Evolutionary conservation across 129 eudicot species (phyloP).

Genomic region (Chrysanthemum lavandulifolium): DNA sequence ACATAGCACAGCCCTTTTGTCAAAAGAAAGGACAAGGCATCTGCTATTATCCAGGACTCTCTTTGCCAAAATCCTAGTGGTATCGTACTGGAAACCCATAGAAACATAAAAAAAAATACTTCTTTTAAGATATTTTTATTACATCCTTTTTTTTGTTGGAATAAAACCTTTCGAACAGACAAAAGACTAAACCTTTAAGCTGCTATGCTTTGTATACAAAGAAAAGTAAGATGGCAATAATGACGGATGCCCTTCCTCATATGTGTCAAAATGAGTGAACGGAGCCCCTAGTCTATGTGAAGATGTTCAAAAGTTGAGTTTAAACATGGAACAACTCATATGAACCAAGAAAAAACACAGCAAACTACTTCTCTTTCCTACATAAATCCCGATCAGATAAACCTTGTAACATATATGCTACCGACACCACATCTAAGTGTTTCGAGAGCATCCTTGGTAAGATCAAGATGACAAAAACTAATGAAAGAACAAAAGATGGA

Average conservation of each 20-base stretch:
- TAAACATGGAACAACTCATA: too few species aligned
- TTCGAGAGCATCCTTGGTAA: background rate
- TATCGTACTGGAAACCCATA: background rate
- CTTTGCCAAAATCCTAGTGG: background rate
- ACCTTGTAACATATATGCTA: background rate
- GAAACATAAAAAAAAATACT: background rate
- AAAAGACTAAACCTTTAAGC: background rate
- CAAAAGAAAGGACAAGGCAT: background rate
- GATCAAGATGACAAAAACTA: background rate
- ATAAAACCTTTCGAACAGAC: background rate
- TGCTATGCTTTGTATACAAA: background rate
- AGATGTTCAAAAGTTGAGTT: too few species aligned
- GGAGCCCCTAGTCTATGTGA: background rate
- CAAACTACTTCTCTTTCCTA: background rate
- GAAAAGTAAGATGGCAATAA: background rate
- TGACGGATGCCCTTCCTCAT: background rate
- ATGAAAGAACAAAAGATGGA: background rate
- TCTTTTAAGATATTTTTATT: background rate
- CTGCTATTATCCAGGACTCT: background rate
- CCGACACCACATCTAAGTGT: background rate
- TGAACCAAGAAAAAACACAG: background rate
- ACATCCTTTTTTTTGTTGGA: too few species aligned
- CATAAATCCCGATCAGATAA: background rate
- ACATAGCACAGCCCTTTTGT: background rate
- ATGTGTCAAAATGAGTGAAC: background rate